Percentiles rank a stretch among this genome's conserved stretches.
Evolutionary conservation across 768 basidiomycete genomes (phyloP).

Genomic region (Leccinum boreale): DNA sequence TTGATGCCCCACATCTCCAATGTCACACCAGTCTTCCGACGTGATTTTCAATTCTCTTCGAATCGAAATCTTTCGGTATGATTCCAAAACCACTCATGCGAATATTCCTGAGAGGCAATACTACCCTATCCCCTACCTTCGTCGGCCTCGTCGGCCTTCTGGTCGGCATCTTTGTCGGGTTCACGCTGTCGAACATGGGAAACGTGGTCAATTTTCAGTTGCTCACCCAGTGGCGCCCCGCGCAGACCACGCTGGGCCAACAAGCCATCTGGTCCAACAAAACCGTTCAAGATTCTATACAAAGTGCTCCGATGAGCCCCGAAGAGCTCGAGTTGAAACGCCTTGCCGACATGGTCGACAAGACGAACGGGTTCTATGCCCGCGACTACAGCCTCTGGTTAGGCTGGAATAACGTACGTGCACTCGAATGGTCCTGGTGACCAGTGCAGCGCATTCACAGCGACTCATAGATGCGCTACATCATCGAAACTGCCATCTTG

Average conservation of each 20-base stretch:
- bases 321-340: not conserved
- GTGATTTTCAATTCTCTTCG: not conserved
- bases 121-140: not conserved
- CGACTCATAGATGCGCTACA: conserved; percentile 41
- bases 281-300: not conserved
- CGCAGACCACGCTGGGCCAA: not conserved
- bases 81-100: not conserved
- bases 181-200: not conserved
- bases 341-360: not conserved
- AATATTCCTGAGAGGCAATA: not conserved
- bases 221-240: not conserved
- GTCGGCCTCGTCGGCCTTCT: not conserved
- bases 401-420: conserved; percentile 46
- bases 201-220: not conserved
- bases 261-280: not conserved
- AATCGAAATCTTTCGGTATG: not conserved
- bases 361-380: conserved; percentile 11
- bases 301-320: not conserved
- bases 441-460: not conserved
- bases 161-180: not conserved
- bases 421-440: not conserved
- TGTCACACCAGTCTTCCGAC: not conserved
- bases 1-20: not conserved
- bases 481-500: conserved; percentile 42
- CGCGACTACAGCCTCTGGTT: conserved; percentile 46